Conservation (phyloP, 345 rosid genomes). For the Melaleuca alternifolia region DNA sequence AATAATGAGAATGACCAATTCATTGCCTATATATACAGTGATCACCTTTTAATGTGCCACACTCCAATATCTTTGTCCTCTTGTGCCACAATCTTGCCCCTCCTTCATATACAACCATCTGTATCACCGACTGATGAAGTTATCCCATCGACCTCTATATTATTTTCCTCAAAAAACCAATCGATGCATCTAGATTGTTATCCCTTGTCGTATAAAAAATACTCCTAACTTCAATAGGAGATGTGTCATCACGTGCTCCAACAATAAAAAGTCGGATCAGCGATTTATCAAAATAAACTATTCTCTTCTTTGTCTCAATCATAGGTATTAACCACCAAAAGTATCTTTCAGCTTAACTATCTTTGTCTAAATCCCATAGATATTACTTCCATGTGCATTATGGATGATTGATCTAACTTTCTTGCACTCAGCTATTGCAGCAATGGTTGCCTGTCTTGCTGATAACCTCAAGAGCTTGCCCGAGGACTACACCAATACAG, state of each 20-base stretch:
- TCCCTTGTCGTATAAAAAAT: neutral
- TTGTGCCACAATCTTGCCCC: neutral
- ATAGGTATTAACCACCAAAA: neutral
- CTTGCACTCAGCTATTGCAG: too few relatives aligned
- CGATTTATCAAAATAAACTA: neutral
- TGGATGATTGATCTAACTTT: too few relatives aligned
- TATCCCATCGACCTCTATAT: neutral
- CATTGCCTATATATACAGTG: neutral
- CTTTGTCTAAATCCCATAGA: neutral
- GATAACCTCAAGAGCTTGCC: too few relatives aligned
- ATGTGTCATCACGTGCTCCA: neutral
- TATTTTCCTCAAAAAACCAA: neutral
- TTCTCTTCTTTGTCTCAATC: neutral
- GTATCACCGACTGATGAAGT: too few relatives aligned
- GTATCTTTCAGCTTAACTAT: neutral
- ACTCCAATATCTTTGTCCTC: neutral
- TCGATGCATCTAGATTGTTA: neutral
- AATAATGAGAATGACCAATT: neutral
- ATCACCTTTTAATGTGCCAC: neutral
- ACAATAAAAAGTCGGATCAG: neutral
- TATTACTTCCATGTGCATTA: neutral
- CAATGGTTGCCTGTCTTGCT: too few relatives aligned
- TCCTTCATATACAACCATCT: neutral
- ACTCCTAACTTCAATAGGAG: neutral
- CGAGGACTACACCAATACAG: too few relatives aligned